Percentiles rank a stretch among this genome's conserved stretches.
These are phyloP conservation scores for Ophiosphaerella korrae DNA, from an alignment of 2,329 filamentous ascomycete species.

Conservation along the genomic window DNA sequence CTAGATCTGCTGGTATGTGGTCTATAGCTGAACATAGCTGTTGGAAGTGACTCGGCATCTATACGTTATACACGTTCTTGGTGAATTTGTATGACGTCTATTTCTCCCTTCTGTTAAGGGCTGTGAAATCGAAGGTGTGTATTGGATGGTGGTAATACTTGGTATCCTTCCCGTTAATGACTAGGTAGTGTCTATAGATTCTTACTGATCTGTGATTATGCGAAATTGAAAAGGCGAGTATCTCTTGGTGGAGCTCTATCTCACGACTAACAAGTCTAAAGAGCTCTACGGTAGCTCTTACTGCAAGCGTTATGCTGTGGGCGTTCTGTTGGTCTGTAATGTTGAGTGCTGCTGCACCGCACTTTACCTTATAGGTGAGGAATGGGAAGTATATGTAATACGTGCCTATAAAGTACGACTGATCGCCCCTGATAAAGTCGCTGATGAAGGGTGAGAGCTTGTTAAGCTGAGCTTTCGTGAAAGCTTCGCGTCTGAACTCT, in stretches of 20 bases:
- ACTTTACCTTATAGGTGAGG: conserved; percentile 57
- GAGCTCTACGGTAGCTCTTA: conserved; percentile 23
- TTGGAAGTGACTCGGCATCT: conserved; percentile 10
- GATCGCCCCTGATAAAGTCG: conserved; percentile 28
- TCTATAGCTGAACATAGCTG: conserved; percentile 17
- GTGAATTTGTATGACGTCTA: conserved; percentile 16
- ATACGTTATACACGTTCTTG: neutral
- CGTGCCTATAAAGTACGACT: conserved; percentile 53
- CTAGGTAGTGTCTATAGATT: conserved; percentile 24
- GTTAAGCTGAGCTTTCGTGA: conserved; percentile 50
- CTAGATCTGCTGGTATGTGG: conserved; percentile 6
- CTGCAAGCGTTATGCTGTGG: conserved; percentile 26
- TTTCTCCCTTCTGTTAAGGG: conserved; percentile 3
- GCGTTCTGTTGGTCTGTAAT: conserved; percentile 37
- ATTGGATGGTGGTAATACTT: conserved; percentile 18
- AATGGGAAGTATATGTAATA: conserved; percentile 58
- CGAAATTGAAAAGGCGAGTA: conserved; percentile 26
- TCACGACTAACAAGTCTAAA: conserved; percentile 24
- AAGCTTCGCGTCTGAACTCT: conserved; percentile 44
- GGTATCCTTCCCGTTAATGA: conserved; percentile 17
- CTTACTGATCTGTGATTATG: conserved; percentile 22
- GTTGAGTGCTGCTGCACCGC: conserved; percentile 42
- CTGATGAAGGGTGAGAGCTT: conserved; percentile 43
- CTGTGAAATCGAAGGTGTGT: conserved; percentile 1
- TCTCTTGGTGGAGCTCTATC: conserved; percentile 23